Percentiles rank a stretch among this genome's conserved stretches.
Conservation (phyloP, 208 protist genomes). For the Crithidia thermophila region DNA sequence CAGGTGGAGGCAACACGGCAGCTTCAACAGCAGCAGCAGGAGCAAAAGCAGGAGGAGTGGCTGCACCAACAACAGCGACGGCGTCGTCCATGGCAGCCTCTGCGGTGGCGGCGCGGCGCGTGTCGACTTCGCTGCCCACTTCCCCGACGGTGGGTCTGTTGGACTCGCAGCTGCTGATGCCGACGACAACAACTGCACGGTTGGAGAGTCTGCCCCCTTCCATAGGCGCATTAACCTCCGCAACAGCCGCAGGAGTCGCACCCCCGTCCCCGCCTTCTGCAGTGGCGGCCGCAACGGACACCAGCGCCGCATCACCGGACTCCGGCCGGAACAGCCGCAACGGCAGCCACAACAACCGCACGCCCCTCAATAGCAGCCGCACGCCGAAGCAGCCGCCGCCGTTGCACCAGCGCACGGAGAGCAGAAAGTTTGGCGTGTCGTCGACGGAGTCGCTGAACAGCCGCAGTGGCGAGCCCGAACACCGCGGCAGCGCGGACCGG, state of each 20-base stretch:
- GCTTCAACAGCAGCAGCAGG: neutral
- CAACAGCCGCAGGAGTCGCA: neutral
- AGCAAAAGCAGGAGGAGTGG: neutral
- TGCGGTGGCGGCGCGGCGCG: conserved; percentile 4
- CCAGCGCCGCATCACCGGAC: too few species aligned
- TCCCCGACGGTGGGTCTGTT: neutral
- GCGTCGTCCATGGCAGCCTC: too few species aligned
- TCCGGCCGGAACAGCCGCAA: too few species aligned
- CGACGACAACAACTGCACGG: neutral
- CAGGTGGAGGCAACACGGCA: too few species aligned
- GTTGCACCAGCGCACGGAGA: too few species aligned
- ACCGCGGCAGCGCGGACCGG: too few species aligned
- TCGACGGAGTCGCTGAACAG: conserved; percentile 13
- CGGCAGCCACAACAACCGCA: too few species aligned
- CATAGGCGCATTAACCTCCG: neutral
- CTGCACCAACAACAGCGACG: too few species aligned
- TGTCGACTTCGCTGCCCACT: conserved; percentile 1
- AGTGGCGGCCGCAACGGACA: too few species aligned
- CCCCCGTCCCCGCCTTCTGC: too few species aligned
- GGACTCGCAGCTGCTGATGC: neutral
- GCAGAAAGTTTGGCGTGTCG: neutral
- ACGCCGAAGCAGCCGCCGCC: too few species aligned
- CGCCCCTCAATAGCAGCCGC: too few species aligned
- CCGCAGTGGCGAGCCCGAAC: neutral
- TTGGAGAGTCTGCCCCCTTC: neutral